Base-by-base conservation (phyloP, 805 yeast genomes). In the Pichia pseudocactophila region DNA sequence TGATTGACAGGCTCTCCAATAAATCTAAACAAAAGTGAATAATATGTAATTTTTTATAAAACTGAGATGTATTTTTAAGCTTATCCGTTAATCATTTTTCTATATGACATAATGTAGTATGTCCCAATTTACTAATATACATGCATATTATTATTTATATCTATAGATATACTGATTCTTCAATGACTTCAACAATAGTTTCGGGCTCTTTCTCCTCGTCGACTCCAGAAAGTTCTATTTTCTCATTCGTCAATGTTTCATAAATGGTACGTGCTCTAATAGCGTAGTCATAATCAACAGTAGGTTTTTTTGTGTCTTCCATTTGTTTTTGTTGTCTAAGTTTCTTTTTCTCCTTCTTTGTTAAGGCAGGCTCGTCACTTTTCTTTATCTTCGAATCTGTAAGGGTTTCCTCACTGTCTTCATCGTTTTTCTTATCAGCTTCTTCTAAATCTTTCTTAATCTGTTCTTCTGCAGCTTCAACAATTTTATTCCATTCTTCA, bases 401-500 rank as follows among this genome's bases (percentile, higher is more conserved):
- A 51, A 12, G 47, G 44, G 27, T 10, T 28, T 54, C 53, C 22
- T 55, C 49, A 30, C 50, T 54, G n/a, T 55, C 40, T 27, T 49
- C 36, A 16, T 51, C 46, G 19, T 47, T 39, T 27, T 39, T 20
- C 39, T 42, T n/a, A 7, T 28, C 31, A 12, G 31, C 13, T 16
- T 52, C 49, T 35, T 50, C 47, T 18, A 44, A 30, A 16, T 5
- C 48, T 43, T 42, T 37, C 41, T 16, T 46, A 48, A 36, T 42
- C 51, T 36, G 62, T 33, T 54, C 63, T 40, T 68, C 71, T 10
- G 69, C 70, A 31, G 65, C 65, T 34, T 56, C 59, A 36, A 71
- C 71, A 37, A 64, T 54, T 31, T 58, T 60, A 50, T 82, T 82
- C 89, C 90, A 83, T 33, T 62, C 56, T 1, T 62, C 60, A 10